These are phyloP conservation scores for Ochetophila trinervis DNA, from an alignment of 306 rosid species.

Conservation along the genomic window DNA sequence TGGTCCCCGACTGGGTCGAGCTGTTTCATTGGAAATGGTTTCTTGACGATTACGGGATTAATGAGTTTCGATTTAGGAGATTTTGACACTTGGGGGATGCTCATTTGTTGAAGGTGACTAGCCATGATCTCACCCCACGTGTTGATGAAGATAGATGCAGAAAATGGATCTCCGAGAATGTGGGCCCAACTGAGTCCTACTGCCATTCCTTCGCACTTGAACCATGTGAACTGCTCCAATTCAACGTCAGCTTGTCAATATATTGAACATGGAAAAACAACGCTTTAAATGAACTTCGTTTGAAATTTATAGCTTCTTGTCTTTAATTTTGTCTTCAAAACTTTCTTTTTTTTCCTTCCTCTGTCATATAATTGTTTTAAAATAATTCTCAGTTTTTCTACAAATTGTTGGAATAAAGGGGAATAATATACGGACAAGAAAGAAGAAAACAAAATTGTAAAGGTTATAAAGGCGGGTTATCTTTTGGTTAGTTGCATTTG, in stretches of 20 bases:
- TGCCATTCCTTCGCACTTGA: slow-evolving; percentile 73
- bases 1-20: slow-evolving; percentile 37
- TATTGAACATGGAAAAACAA: too few relatives aligned
- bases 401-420: too few relatives aligned
- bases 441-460: too few relatives aligned
- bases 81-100: slow-evolving; percentile 20
- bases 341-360: too few relatives aligned
- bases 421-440: too few relatives aligned
- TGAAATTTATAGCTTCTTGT: too few relatives aligned
- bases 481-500: too few relatives aligned
- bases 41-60: neutral
- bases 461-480: too few relatives aligned
- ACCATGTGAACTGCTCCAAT: slow-evolving; percentile 53
- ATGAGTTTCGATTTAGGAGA: neutral
- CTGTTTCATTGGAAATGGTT: slow-evolving; percentile 33
- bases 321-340: too few relatives aligned
- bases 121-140: slow-evolving; percentile 45
- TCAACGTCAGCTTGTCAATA: neutral
- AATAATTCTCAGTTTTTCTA: too few relatives aligned
- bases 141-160: slow-evolving; percentile 60
- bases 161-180: slow-evolving; percentile 68
- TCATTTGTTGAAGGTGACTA: slow-evolving; percentile 34
- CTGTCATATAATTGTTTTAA: too few relatives aligned
- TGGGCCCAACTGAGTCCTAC: slow-evolving; percentile 86
- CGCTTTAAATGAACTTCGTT: too few relatives aligned